phyloP scores from a whole-genome alignment of 106 monocot species.

The Platanthera guangdongensis region DNA sequence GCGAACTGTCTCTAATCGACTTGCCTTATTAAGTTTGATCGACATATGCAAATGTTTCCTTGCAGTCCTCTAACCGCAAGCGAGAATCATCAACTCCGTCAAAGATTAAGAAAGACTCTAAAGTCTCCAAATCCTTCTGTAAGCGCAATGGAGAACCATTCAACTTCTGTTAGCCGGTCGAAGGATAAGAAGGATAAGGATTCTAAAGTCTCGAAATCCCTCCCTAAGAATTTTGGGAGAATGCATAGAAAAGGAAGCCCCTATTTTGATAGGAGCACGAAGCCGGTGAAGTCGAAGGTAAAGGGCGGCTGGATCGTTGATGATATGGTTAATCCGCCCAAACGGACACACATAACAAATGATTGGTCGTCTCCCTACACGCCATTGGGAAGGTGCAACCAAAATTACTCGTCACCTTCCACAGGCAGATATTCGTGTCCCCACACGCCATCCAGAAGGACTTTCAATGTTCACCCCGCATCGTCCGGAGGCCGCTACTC shows the following conservation, averaged over 20 bases:
- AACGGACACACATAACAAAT: conserved; percentile 16
- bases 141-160: conserved; percentile 12
- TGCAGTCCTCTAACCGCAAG: background rate
- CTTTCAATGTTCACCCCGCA: no score
- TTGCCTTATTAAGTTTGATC: background rate
- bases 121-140: conserved; percentile 19
- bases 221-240: conserved; percentile 31
- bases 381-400: conserved; percentile 12
- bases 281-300: conserved; percentile 26
- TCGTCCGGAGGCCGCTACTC: conserved; percentile 10
- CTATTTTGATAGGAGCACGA: conserved; percentile 6
- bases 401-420: conserved; percentile 1
- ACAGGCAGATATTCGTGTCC: conserved; percentile 19
- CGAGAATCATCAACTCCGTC: conserved; percentile 21
- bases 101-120: conserved; percentile 1
- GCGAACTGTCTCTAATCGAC: no score
- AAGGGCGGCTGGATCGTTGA: conserved; percentile 52
- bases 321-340: conserved; percentile 25
- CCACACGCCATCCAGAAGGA: background rate
- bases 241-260: conserved; percentile 14
- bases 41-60: background rate
- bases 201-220: conserved; percentile 30
- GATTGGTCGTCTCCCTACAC: conserved; percentile 26
- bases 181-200: conserved; percentile 17
- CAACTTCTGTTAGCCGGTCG: conserved; percentile 15